These are phyloP conservation scores for Larix kaempferi DNA, from an alignment of 75 land plant species.

Conservation along the genomic window DNA sequence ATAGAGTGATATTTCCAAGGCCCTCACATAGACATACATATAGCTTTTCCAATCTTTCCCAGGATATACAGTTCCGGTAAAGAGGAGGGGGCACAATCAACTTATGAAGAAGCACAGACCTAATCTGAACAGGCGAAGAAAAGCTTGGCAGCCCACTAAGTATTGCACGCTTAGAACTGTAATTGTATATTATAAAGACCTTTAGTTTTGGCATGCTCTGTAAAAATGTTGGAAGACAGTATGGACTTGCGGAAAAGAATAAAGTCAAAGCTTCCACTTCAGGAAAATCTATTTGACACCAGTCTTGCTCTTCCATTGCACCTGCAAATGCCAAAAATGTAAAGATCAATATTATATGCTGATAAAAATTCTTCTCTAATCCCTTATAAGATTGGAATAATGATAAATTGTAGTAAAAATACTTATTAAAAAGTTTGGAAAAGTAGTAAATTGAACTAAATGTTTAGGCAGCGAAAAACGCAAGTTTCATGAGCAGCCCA, in stretches of 20 bases:
- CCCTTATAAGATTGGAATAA: too few relatives aligned
- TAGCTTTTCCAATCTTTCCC: slow-evolving; percentile 29
- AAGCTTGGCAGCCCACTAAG: neutral
- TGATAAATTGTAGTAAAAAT: too few relatives aligned
- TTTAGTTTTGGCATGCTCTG: slow-evolving; percentile 42
- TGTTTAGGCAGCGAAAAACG: too few relatives aligned
- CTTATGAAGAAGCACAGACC: slow-evolving; percentile 50
- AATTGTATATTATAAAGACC: slow-evolving; percentile 33
- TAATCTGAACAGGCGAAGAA: slow-evolving; percentile 18
- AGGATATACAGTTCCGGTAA: neutral
- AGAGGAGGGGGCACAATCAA: slow-evolving; percentile 19
- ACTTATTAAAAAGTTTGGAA: too few relatives aligned
- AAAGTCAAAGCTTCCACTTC: slow-evolving; percentile 52
- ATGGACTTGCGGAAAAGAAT: slow-evolving; percentile 32
- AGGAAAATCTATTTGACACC: slow-evolving; percentile 27
- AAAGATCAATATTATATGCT: too few relatives aligned
- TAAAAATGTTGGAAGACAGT: slow-evolving; percentile 56
- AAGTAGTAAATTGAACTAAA: too few relatives aligned
- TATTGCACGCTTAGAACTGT: slow-evolving; percentile 4
- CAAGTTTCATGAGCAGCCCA: too few relatives aligned
- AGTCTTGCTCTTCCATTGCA: too few relatives aligned
- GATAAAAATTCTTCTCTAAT: too few relatives aligned
- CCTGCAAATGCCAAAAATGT: too few relatives aligned
- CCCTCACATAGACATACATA: slow-evolving; percentile 46
- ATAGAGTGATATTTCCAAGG: neutral